Conservation (phyloP, 2,329 filamentous ascomycete genomes). For the Pseudomassariella vexata region DNA sequence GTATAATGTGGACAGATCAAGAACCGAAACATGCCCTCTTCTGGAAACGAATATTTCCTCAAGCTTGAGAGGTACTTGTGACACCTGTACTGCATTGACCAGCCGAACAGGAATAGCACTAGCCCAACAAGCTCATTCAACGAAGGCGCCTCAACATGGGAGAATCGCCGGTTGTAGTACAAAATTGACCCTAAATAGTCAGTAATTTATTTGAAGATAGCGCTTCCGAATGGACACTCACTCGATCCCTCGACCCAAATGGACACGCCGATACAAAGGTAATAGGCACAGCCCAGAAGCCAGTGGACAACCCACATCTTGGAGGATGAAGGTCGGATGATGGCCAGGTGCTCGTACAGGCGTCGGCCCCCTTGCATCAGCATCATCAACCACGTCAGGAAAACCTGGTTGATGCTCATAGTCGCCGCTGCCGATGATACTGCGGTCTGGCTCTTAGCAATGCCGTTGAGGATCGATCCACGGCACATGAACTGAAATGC, state of each 20-base stretch:
- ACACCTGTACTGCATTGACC: slow-evolving; percentile 67
- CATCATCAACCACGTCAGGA: slow-evolving; percentile 67
- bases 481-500: slow-evolving; percentile 51
- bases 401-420: slow-evolving; percentile 58
- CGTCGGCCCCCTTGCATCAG: slow-evolving; percentile 68
- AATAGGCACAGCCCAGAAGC: slow-evolving; percentile 72
- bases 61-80: slow-evolving; percentile 65
- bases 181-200: slow-evolving; percentile 25
- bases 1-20: slow-evolving; percentile 88
- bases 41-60: slow-evolving; percentile 78
- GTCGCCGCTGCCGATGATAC: slow-evolving; percentile 23
- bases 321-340: slow-evolving; percentile 63
- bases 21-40: slow-evolving; percentile 63
- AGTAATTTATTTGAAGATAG: slow-evolving; percentile 5
- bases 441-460: slow-evolving; percentile 34
- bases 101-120: slow-evolving; percentile 63
- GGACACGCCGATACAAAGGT: slow-evolving; percentile 64
- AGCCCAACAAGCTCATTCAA: slow-evolving; percentile 50
- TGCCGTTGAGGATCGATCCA: slow-evolving; percentile 46
- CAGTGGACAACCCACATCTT: slow-evolving; percentile 86
- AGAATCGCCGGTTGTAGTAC: slow-evolving; percentile 13
- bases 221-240: slow-evolving; percentile 35
- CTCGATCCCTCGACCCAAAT: slow-evolving; percentile 81
- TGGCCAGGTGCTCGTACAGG: slow-evolving; percentile 65
- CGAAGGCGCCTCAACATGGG: slow-evolving; percentile 23